Conservation (phyloP, 495 filamentous ascomycete genomes). For the Cetradonia linearis region DNA sequence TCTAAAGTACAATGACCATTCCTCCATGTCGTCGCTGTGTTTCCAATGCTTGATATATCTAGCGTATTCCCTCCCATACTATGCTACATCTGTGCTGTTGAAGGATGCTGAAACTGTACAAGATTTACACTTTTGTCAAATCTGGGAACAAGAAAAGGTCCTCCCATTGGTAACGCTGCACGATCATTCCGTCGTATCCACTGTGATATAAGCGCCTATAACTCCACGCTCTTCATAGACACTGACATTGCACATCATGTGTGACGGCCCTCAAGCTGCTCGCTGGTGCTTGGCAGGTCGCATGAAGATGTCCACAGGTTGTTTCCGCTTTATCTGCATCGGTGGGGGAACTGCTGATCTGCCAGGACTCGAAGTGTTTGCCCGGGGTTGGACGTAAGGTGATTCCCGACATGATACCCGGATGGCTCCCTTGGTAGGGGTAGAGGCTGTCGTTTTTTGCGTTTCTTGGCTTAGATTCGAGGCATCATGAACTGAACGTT, state of each 20-base stretch:
- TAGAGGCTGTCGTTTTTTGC: background rate
- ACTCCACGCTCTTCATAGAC: background rate
- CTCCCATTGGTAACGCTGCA: too few species aligned
- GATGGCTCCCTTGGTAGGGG: background rate
- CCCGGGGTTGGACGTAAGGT: background rate
- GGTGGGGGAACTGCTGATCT: background rate
- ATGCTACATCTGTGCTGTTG: background rate
- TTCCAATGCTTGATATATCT: background rate
- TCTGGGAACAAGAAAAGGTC: background rate
- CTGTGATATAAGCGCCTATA: background rate
- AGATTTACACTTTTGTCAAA: background rate
- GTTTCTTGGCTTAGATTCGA: background rate
- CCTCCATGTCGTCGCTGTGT: background rate
- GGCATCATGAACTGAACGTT: background rate
- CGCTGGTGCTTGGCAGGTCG: conserved; percentile 16
- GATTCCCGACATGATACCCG: background rate
- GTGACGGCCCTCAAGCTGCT: conserved; percentile 1
- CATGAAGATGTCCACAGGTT: conserved; percentile 23
- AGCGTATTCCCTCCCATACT: background rate
- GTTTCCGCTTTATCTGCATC: conserved; percentile 15
- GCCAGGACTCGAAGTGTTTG: conserved; percentile 8
- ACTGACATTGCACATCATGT: too few species aligned
- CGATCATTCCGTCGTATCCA: too few species aligned
- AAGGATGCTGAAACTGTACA: background rate
- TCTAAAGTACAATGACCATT: background rate